Percentiles rank a stretch among this genome's conserved stretches.
These are phyloP conservation scores for Pestalotiopsis sp. DNA, from an alignment of 2,329 filamentous ascomycete genomes.

Conservation along the genomic window DNA sequence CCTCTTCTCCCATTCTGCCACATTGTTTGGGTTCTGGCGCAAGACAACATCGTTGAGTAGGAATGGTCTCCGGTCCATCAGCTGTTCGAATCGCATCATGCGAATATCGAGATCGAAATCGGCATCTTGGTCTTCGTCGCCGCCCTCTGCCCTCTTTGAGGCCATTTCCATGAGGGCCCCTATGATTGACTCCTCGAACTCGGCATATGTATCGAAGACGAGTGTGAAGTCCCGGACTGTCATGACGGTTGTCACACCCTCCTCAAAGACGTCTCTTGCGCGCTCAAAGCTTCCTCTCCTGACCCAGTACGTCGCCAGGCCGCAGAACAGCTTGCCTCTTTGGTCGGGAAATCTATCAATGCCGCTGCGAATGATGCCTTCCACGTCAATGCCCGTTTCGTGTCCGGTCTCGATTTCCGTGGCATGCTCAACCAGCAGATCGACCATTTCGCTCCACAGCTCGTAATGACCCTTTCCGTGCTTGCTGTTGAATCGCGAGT, in stretches of 20 bases:
- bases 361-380: conserved; percentile 89
- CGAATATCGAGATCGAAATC: conserved; percentile 95
- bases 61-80: conserved; percentile 97
- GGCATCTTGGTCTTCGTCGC: conserved; percentile 75
- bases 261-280: conserved; percentile 91
- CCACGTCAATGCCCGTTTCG: conserved; percentile 84
- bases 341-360: conserved; percentile 92
- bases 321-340: conserved; percentile 91
- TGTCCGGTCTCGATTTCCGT: conserved; percentile 80
- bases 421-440: conserved; percentile 88
- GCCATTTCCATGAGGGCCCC: conserved; percentile 88
- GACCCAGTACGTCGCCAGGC: conserved; percentile 95
- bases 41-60: conserved; percentile 94
- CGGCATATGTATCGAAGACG: conserved; percentile 93
- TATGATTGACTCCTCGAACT: conserved; percentile 97
- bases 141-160: conserved; percentile 77
- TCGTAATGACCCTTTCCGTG: conserved; percentile 94
- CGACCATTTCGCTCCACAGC: conserved; percentile 97
- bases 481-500: conserved; percentile 88
- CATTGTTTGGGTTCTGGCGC: conserved; percentile 94
- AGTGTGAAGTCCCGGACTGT: conserved; percentile 96
- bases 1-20: conserved; percentile 95
- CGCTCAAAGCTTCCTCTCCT: conserved; percentile 89
- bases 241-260: conserved; percentile 97
- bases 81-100: conserved; percentile 96